A percentile compares a stretch with the other conserved stretches of the same genome.
These are phyloP conservation scores for Naganishia liquefaciens DNA, from an alignment of 1,284 basidiomycete genomes.

Conservation along the genomic window DNA sequence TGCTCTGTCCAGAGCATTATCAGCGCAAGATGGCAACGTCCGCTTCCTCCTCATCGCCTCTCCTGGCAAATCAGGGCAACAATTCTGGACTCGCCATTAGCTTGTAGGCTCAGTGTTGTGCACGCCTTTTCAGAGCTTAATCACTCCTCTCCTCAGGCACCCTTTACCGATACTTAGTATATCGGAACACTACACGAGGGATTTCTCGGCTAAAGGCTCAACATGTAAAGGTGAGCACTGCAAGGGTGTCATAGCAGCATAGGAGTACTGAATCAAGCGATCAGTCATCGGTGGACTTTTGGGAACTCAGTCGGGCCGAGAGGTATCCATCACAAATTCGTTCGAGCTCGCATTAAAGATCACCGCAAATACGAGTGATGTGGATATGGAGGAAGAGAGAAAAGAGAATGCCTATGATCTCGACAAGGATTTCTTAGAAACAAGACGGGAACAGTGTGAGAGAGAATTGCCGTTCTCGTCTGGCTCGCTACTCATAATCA, in stretches of 20 bases:
- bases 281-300: constrained; percentile 87
- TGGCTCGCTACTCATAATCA: background rate
- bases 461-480: constrained; percentile 11
- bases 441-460: constrained; percentile 86
- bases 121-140: background rate
- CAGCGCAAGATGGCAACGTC: background rate
- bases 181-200: constrained; percentile 88
- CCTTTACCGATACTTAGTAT: constrained; percentile 95
- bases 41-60: constrained; percentile 1
- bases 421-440: constrained; percentile 77
- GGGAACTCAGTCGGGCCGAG: constrained; percentile 89
- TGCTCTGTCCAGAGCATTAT: no score
- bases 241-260: background rate
- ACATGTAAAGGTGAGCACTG: constrained; percentile 66
- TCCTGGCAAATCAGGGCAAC: constrained; percentile 21
- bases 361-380: constrained; percentile 32
- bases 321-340: constrained; percentile 93
- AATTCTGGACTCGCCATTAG: constrained; percentile 47
- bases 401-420: constrained; percentile 55
- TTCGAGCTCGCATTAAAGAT: constrained; percentile 72
- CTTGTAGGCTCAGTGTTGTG: constrained; percentile 39
- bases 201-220: constrained; percentile 69
- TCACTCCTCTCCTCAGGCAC: constrained; percentile 50
- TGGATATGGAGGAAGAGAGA: constrained; percentile 36
- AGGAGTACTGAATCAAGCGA: no score